phyloP scores from a whole-genome alignment of 139 green algal species.

The Chlamydomonas eustigma region DNA sequence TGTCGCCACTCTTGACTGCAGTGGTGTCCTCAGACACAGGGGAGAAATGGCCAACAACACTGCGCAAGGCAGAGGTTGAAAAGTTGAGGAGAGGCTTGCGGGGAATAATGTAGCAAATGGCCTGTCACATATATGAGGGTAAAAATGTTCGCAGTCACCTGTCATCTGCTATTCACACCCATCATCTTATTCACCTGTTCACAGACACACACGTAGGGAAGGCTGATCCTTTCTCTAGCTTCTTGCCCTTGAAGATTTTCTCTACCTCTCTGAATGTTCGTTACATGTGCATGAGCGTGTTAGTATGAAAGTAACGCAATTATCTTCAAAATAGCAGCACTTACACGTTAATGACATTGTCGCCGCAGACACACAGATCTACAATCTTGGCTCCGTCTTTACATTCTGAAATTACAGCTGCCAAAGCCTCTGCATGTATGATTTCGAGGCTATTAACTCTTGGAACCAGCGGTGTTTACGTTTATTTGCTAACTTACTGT shows the following conservation, averaged over 20 bases:
- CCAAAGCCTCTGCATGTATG: conserved; percentile 86
- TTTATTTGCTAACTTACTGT: conserved; percentile 84
- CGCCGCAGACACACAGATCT: conserved; percentile 81
- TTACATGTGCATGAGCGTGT: no score
- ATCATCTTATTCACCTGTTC: conserved; percentile 90
- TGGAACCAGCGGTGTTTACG: no score
- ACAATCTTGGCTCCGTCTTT: conserved; percentile 87
- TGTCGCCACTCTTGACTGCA: conserved; percentile 75
- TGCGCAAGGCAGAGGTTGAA: conserved; percentile 33
- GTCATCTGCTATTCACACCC: no score
- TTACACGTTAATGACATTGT: conserved; percentile 80
- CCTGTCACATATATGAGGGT: no score
- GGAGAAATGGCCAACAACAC: conserved; percentile 90
- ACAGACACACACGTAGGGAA: conserved; percentile 93
- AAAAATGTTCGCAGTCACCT: no score
- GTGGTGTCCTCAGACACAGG: conserved; percentile 66
- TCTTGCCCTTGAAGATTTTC: conserved; percentile 93
- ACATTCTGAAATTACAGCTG: conserved; percentile 58
- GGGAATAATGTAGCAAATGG: no score
- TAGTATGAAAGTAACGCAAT: no score
- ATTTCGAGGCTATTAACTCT: no score
- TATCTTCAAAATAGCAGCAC: no score
- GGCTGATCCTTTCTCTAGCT: conserved; percentile 89
- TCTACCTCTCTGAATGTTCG: conserved; percentile 65
- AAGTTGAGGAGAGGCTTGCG: no score